Evolutionary conservation across 306 rosid species (phyloP), one percentile per base, ranked within the genome.

Genomic region (Styphnolobium japonicum): DNA sequence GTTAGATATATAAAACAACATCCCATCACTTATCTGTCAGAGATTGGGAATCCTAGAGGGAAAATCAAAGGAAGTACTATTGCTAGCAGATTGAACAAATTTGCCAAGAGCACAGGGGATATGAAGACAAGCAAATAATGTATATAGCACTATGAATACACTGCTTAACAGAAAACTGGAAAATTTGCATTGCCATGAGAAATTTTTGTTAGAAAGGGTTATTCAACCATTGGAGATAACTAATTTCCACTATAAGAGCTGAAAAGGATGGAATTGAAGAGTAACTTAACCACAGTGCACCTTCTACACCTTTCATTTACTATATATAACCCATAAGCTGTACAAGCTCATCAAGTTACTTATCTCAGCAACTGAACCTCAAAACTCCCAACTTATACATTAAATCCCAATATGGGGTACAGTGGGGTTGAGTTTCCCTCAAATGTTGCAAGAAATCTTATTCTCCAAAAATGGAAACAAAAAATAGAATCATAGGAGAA

Each of bases 311-410:
- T 72, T 71, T 65, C 61, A 45, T 58, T 46, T 68, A 10, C 36
- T 78, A 10, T 23, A 7, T 49, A 49, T 43, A 52, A 62, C 60
- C 56, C 82, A 75, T 64, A 18, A 72, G 87, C 91, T 93, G 86
- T 93, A 88, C 92, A 91, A 75, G 62, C 80, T 85, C 83, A 57
- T 45, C 71, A 76, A 65, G 73, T 63, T 53, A 75, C 75, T 74
- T 68, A 65, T 75, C 70, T 67, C 67, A 51, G 80, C 48, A 84
- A 80, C 46, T 43, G 79, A 81, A 81, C 68, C 88, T 81, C 79
- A 58, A 86, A n/a, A 37, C 75, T 21, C 82, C 78, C 88, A 82
- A 60, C 78, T 81, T 71, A 81, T 80, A 82, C 85, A 71, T 58
- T 71, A 19, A 36, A 81, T 78, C 83, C 83, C 88, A 81, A 79